Evolutionary conservation across 805 yeast species (phyloP).

Genomic region (Spathaspora boniae): DNA sequence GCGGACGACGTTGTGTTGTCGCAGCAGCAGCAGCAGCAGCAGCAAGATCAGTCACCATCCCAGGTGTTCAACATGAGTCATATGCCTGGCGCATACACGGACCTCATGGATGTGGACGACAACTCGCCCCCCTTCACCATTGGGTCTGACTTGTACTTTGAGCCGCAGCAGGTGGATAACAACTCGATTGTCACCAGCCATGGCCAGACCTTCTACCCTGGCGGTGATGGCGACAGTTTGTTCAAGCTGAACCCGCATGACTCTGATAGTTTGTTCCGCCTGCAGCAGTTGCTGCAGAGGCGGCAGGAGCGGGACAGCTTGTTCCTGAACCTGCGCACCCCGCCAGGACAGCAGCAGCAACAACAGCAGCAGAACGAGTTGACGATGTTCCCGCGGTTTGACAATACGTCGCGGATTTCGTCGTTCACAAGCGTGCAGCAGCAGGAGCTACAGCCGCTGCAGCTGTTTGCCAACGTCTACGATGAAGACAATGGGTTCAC

Average conservation of each 20-base stretch:
- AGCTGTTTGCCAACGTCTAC: too few relatives aligned
- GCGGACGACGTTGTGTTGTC: too few relatives aligned
- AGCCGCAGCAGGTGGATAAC: conserved; percentile 11
- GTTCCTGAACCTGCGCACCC: too few relatives aligned
- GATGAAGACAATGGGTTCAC: too few relatives aligned
- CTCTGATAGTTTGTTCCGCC: too few relatives aligned
- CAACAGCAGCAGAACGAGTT: conserved; percentile 5
- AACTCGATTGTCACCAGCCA: conserved; percentile 8
- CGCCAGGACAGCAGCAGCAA: conserved; percentile 7
- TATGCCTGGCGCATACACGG: conserved; percentile 29
- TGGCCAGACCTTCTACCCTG: too few relatives aligned
- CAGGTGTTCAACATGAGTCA: conserved; percentile 8
- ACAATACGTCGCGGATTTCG: conserved; percentile 10
- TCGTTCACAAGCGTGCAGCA: conserved; percentile 8
- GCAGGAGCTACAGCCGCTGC: neutral
- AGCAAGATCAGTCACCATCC: neutral
- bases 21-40: conserved; percentile 1
- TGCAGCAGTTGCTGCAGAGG: neutral
- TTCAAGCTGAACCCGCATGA: too few relatives aligned
- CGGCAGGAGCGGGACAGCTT: conserved; percentile 7
- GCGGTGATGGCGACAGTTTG: too few relatives aligned
- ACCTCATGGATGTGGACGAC: conserved; percentile 35
- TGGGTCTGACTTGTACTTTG: conserved; percentile 28
- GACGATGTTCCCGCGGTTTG: conserved; percentile 10
- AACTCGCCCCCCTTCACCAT: conserved; percentile 35